Evolutionary conservation across 306 rosid genomes (phyloP).

Genomic region (Oemleria cerasiformis): DNA sequence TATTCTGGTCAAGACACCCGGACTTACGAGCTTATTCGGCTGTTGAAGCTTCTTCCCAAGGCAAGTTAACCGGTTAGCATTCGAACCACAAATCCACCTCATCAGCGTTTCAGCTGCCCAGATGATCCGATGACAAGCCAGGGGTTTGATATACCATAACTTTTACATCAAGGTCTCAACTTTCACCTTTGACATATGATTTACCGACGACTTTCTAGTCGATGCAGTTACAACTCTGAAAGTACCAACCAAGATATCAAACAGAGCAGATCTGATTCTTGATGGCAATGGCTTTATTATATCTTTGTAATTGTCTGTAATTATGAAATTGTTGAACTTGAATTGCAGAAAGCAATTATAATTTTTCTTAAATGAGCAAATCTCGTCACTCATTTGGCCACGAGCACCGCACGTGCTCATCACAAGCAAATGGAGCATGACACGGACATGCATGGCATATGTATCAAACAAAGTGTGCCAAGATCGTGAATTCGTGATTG

Average conservation of each 20-base stretch:
- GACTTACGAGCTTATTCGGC: conserved; percentile 76
- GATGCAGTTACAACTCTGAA: background rate
- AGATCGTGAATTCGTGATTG: background rate
- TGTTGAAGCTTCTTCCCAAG: conserved; percentile 64
- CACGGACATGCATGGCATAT: background rate
- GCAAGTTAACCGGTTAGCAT: conserved; percentile 3
- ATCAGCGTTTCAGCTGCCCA: conserved; percentile 6
- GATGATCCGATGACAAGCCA: background rate
- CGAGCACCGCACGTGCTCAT: background rate
- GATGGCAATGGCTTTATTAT: background rate
- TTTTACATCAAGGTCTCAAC: background rate
- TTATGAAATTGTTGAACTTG: background rate
- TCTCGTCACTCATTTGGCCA: background rate
- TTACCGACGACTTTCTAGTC: background rate
- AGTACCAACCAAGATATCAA: background rate
- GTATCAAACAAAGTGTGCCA: background rate
- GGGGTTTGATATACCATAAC: background rate
- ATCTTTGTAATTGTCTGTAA: conserved; percentile 11
- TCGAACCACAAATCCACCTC: background rate
- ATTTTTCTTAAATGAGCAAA: background rate
- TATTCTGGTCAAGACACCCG: conserved; percentile 55
- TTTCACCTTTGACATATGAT: too few relatives aligned
- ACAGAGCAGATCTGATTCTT: background rate
- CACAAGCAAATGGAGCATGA: background rate
- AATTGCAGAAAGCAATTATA: background rate